These are phyloP conservation scores for Colletotrichum musae DNA, from an alignment of 2,329 filamentous ascomycete species.

Conservation along the genomic window DNA sequence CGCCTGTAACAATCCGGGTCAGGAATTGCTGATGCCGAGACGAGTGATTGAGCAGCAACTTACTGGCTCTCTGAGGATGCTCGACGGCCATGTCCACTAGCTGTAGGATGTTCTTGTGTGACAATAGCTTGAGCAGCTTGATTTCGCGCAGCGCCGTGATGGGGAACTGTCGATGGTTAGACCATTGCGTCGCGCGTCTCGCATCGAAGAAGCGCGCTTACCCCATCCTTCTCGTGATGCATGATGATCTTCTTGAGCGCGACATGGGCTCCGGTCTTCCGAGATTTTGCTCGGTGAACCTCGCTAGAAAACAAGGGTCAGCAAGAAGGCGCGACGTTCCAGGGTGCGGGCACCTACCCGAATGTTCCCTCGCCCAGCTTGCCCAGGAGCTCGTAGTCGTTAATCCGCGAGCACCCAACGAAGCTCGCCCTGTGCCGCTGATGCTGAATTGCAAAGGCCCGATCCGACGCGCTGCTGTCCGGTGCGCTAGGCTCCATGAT, in stretches of 20 bases:
- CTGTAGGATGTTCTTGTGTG: slow-evolving; percentile 87
- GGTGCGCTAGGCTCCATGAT: slow-evolving; percentile 34
- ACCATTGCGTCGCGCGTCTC: not conserved
- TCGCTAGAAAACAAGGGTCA: slow-evolving; percentile 67
- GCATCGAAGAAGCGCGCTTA: slow-evolving; percentile 61
- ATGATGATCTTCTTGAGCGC: slow-evolving; percentile 99
- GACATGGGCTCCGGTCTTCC: slow-evolving; percentile 80
- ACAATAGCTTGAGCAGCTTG: slow-evolving; percentile 96
- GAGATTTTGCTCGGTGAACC: slow-evolving; percentile 89
- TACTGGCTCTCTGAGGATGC: slow-evolving; percentile 73
- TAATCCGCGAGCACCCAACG: slow-evolving; percentile 86
- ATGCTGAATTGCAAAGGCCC: slow-evolving; percentile 70
- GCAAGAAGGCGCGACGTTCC: slow-evolving; percentile 1
- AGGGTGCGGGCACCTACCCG: slow-evolving; percentile 70
- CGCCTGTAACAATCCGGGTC: slow-evolving; percentile 62
- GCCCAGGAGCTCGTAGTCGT: slow-evolving; percentile 82
- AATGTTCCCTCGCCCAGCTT: slow-evolving; percentile 97
- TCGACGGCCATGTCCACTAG: slow-evolving; percentile 98
- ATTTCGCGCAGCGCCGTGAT: slow-evolving; percentile 98
- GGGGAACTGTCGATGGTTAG: slow-evolving; percentile 75
- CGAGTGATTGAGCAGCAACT: slow-evolving; percentile 46
- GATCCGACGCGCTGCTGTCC: slow-evolving; percentile 63
- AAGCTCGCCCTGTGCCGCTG: slow-evolving; percentile 74
- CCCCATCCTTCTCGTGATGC: slow-evolving; percentile 98
- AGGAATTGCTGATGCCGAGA: slow-evolving; percentile 40